Evolutionary conservation across 164 flowering plant species (phyloP).

Genomic region (Euptelea pleiosperma): DNA sequence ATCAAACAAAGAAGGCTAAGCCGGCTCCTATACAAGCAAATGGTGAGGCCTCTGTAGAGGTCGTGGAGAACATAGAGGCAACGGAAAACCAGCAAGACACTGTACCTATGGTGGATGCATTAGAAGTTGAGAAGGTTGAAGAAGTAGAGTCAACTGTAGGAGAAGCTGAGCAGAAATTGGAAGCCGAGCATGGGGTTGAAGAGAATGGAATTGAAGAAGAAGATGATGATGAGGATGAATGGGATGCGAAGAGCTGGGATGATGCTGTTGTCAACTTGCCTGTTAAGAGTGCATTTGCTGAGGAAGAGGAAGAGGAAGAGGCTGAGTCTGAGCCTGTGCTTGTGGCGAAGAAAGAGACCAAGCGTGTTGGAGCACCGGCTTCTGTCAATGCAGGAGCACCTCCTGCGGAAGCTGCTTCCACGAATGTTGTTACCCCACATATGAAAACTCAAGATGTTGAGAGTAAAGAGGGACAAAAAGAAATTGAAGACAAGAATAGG

Average conservation of each 20-base stretch:
- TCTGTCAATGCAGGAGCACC: slow-evolving; percentile 25
- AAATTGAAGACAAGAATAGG: slow-evolving; percentile 32
- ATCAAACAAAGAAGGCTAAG: slow-evolving; percentile 71
- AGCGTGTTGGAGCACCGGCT: slow-evolving; percentile 23
- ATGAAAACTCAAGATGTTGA: slow-evolving; percentile 29
- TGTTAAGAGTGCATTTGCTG: slow-evolving; percentile 71
- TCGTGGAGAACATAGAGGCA: slow-evolving; percentile 31
- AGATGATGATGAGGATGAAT: slow-evolving; percentile 77
- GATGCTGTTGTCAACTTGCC: slow-evolving; percentile 58
- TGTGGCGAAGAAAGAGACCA: slow-evolving; percentile 48
- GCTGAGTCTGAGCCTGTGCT: slow-evolving; percentile 28
- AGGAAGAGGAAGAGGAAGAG: slow-evolving; percentile 73
- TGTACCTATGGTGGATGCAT: slow-evolving; percentile 25
- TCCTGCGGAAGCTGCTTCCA: slow-evolving; percentile 17
- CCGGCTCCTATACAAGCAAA: slow-evolving; percentile 40
- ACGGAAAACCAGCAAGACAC: slow-evolving; percentile 32
- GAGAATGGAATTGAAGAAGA: slow-evolving; percentile 58
- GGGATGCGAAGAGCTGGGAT: slow-evolving; percentile 99
- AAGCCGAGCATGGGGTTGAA: slow-evolving; percentile 29
- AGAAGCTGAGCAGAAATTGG: slow-evolving; percentile 38
- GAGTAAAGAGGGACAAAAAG: slow-evolving; percentile 26
- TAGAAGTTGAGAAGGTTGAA: slow-evolving; percentile 47
- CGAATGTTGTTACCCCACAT: slow-evolving; percentile 25
- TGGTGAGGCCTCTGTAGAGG: slow-evolving; percentile 36
- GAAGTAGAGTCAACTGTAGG: slow-evolving; percentile 29